Base-by-base conservation (phyloP, 768 basidiomycete genomes). In the Lactarius akahatsu region DNA sequence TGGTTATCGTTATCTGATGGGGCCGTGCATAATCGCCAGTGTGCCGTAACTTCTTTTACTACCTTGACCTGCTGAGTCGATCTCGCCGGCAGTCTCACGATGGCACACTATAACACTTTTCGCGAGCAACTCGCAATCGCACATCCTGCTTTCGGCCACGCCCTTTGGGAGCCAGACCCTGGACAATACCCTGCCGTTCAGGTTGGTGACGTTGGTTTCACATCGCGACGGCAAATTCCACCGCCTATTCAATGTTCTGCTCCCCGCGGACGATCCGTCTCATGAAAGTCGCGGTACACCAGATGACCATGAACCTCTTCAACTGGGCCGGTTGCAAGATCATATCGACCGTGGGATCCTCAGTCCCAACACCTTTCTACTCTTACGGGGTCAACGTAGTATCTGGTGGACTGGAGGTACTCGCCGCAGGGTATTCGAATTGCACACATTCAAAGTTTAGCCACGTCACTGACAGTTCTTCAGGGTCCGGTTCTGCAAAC, bases 201-300 rank as follows among this genome's bases (percentile, higher is more conserved):
- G 0, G 45, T 47, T 11, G 45, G 45, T n/a, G 45, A 47, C 3
- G 45, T 47, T 9, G 45, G 45, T 47, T 47, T 47, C 45, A 23
- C n/a, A n/a, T 47, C 45, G 45, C 45, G 45, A 47, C 45, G n/a
- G 45, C 45, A 47, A 47, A 47, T 47, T 47, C 45, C 45, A 47
- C 9, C 45, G 45, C 45, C 10, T 47, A 47, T 50, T 50, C 47
- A 50, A 50, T 50, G 23, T n/a, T 13, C n/a, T 50, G 4, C n/a
- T 50, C 23, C 47, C 10, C 23, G 23, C 47, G 4, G 2, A 23
- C 5, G 10, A 50, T 50, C 47, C 47, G 23, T 23, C 47, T 26
- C n/a, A 50, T 50, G 23, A 23, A 23, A 50, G n/a, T 4, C 45
- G 10, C n/a, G 45, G 23, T 50, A 11, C 23, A 23, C 47, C 47